Evolutionary conservation across 2,329 filamentous ascomycete species (phyloP), one percentile per base, ranked within the genome.

Genomic region (Emericellopsis cladophorae): DNA sequence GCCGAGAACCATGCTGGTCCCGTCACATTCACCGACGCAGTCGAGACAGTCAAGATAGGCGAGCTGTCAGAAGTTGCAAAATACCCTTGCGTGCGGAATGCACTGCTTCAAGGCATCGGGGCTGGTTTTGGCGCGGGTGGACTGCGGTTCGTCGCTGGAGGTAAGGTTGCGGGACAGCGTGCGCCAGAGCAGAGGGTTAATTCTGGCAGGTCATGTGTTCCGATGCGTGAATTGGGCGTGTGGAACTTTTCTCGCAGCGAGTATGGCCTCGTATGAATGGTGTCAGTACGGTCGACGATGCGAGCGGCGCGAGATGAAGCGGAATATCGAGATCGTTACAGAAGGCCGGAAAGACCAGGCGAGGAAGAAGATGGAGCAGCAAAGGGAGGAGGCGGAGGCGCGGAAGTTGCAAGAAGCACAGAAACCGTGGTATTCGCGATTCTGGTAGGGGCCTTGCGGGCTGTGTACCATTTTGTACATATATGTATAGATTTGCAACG

Each of bases 231-330:
- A 93, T 54, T 94, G 85, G 84, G 88, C 87, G 0, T 87, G 92
- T 6, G 84, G 79, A 7, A 70, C 77, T 31, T 94, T 92, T 57
- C 68, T 81, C 21, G 56, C 82, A 16, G 74, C 74, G 7, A 80
- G 83, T n/a, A 67, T 83, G 37, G 70, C 72, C 24, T 81, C 81
- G 39, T 92, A 88, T 62, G 86, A 95, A 61, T 87, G 83, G 54
- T 96, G 90, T 63, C 79, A 88, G 54, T 80, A 79, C 49, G 73
- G 75, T 46, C 72, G 88, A 44, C 69, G 75, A 37, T 71, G 81
- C 45, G 90, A 96, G 61, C 76, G 81, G 51, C 76, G 80, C 46
- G 83, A 86, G 46, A 90, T 98, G 79, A 83, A 84, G 58, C 71
- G 87, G 48, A 84, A 84, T 4, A 81, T 94, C 42, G 86, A 94